Evolutionary conservation across 805 yeast species (phyloP), one percentile per base, ranked within the genome.

Genomic region (Metschnikowia similis): DNA sequence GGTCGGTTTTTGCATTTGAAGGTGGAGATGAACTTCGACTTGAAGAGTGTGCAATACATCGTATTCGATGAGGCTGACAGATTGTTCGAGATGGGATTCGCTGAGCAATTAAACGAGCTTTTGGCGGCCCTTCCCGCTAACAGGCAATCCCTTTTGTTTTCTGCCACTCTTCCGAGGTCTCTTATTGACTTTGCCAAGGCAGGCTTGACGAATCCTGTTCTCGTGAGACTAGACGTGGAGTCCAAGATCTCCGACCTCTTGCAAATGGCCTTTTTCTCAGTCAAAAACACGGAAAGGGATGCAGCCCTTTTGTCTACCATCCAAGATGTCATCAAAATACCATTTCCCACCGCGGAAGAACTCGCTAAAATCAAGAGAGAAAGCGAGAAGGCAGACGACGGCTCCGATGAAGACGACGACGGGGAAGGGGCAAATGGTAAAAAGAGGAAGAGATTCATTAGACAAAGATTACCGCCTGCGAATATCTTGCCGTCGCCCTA

Each of bases 1-100:
- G 99, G 99, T 66, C 80, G 99, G 68, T 94, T 94, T 61, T 70
- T 92, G 69, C 99, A 94, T 78, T 79, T 94, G 64, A 89, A 92
- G 66, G 91, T 92, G 28, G 99, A 94, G 71, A 94, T 94, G 99
- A 81, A 81, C 53, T 73, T 94, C 48, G 96, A 89, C 62, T 76
- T 94, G 67, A 81, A 80, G 56, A 79, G 89, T 2, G 82, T 94
- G 14, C 96, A 94, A 65, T 92, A 87, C 62, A 86, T 91, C 40
- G 96, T 91, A 1, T 92, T 92, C 65, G 99, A 92, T 70, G 99
- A 92, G 73, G 98, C 98, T 34, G 99, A 92, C 75, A 80, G 98
- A 65, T 78, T 92, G 61, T 92, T 92, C 62, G 99, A 92, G 71
- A 84, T 90, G 89, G 97, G 98, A 50, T 92, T 92, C 66, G 85